Percentiles rank a stretch among this genome's conserved stretches.
These are phyloP conservation scores for Solanum chilense DNA, from an alignment of 257 asterid species.

Conservation along the genomic window DNA sequence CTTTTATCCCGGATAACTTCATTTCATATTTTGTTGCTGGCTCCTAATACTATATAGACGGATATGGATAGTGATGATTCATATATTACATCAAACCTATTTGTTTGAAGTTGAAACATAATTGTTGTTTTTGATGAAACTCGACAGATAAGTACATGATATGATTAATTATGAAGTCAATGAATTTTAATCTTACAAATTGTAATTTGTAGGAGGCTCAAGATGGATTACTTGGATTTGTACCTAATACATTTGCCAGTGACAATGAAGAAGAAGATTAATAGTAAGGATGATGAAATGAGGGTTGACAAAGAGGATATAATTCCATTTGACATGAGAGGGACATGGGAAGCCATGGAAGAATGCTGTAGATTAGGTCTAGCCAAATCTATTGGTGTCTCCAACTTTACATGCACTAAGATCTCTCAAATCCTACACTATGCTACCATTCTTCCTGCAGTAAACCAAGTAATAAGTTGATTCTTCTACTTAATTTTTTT, in stretches of 20 bases:
- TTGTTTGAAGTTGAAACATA: too few relatives aligned
- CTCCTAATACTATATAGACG: too few relatives aligned
- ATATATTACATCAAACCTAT: too few relatives aligned
- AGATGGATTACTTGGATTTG: not conserved
- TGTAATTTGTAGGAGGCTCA: slow-evolving; percentile 14
- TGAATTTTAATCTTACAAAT: too few relatives aligned
- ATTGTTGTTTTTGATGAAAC: too few relatives aligned
- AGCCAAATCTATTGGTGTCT: slow-evolving; percentile 44
- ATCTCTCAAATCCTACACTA: slow-evolving; percentile 17
- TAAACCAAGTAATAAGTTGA: slow-evolving; percentile 29
- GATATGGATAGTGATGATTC: too few relatives aligned
- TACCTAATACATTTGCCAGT: not conserved
- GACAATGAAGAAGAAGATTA: not conserved
- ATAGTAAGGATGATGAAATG: not conserved
- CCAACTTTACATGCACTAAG: slow-evolving; percentile 42
- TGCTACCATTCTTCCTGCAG: slow-evolving; percentile 36
- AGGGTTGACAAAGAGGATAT: not conserved
- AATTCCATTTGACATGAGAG: not conserved
- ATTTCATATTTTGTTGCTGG: too few relatives aligned
- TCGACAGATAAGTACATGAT: too few relatives aligned
- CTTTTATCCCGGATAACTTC: too few relatives aligned
- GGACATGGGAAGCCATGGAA: slow-evolving; percentile 55
- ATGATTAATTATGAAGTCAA: not conserved
- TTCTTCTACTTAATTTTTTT: too few relatives aligned
- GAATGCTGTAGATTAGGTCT: slow-evolving; percentile 32